These are phyloP conservation scores for Xylaria sp. DNA, from an alignment of 2,329 filamentous ascomycete species.

Conservation along the genomic window DNA sequence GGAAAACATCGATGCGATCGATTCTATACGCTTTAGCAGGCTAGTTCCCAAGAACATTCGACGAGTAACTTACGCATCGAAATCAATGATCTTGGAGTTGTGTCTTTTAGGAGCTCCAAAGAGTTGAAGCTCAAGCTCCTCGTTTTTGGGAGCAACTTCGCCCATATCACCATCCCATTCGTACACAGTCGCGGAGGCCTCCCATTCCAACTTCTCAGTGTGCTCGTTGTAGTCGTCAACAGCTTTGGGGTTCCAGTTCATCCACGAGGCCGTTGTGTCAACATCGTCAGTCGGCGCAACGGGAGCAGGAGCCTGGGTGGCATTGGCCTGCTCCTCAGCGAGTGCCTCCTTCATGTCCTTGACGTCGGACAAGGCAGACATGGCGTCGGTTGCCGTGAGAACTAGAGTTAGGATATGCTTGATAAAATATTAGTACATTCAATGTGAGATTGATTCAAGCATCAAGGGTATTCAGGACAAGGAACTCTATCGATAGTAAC, in stretches of 20 bases:
- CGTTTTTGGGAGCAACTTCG: slow-evolving; percentile 69
- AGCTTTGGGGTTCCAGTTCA: too few relatives aligned
- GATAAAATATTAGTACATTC: too few relatives aligned
- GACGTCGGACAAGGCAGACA: too few relatives aligned
- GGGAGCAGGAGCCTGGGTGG: slow-evolving; percentile 1
- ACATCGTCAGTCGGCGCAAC: slow-evolving; percentile 1
- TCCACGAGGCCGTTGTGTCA: too few relatives aligned
- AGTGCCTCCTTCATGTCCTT: too few relatives aligned
- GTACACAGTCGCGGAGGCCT: slow-evolving; percentile 61
- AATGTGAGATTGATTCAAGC: too few relatives aligned
- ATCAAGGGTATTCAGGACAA: too few relatives aligned
- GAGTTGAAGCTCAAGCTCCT: slow-evolving; percentile 67
- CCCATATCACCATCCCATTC: slow-evolving; percentile 82
- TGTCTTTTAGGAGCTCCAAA: slow-evolving; percentile 58
- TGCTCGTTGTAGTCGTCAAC: background rate
- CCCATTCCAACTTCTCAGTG: slow-evolving; percentile 36
- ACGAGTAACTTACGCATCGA: slow-evolving; percentile 36
- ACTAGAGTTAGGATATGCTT: too few relatives aligned
- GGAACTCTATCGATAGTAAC: too few relatives aligned
- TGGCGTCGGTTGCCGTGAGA: too few relatives aligned
- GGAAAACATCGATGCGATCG: slow-evolving; percentile 47
- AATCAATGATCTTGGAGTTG: slow-evolving; percentile 44
- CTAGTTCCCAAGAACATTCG: background rate
- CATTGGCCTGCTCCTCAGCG: background rate
- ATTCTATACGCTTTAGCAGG: slow-evolving; percentile 40